Percentiles rank a stretch among this genome's conserved stretches.
phyloP scores from a whole-genome alignment of 352 stramenopile species.

The Globisporangium canariense region DNA sequence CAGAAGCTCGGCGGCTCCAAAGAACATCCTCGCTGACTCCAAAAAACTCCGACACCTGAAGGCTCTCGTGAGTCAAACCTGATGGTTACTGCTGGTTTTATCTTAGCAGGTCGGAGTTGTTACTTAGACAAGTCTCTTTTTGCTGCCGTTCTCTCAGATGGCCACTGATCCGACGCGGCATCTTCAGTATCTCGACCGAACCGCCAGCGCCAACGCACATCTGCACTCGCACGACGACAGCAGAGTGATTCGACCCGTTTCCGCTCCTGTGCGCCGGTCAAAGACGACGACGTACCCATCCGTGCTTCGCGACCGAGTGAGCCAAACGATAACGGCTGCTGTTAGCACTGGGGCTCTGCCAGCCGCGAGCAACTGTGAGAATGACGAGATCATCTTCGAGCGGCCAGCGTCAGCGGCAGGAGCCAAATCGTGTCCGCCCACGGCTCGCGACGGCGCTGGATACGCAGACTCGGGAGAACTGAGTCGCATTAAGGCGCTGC shows the following conservation, averaged over 20 bases:
- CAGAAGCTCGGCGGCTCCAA: slow-evolving; percentile 30
- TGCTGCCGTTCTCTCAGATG: slow-evolving; percentile 25
- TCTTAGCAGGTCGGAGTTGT: too few relatives aligned
- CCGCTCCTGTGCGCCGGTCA: slow-evolving; percentile 58
- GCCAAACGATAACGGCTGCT: slow-evolving; percentile 15
- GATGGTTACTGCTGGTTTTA: too few relatives aligned
- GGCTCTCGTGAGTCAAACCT: slow-evolving; percentile 36
- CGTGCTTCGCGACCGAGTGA: slow-evolving; percentile 48
- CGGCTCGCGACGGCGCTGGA: neutral
- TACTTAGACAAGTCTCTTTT: neutral
- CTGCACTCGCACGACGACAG: neutral
- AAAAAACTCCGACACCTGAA: slow-evolving; percentile 71
- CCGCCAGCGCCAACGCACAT: neutral
- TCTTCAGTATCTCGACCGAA: slow-evolving; percentile 19
- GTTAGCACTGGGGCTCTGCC: neutral
- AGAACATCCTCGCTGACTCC: slow-evolving; percentile 73
- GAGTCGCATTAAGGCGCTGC: slow-evolving; percentile 7
- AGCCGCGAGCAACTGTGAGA: slow-evolving; percentile 3
- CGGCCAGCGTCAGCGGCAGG: neutral
- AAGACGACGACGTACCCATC: slow-evolving; percentile 53
- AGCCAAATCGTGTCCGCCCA: slow-evolving; percentile 4
- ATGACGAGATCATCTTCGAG: slow-evolving; percentile 13
- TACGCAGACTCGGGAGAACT: slow-evolving; percentile 1
- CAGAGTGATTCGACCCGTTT: slow-evolving; percentile 43
- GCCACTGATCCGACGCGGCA: slow-evolving; percentile 33